Evolutionary conservation across 345 rosid genomes (phyloP).

Genomic region (Rubroshorea leprosula): DNA sequence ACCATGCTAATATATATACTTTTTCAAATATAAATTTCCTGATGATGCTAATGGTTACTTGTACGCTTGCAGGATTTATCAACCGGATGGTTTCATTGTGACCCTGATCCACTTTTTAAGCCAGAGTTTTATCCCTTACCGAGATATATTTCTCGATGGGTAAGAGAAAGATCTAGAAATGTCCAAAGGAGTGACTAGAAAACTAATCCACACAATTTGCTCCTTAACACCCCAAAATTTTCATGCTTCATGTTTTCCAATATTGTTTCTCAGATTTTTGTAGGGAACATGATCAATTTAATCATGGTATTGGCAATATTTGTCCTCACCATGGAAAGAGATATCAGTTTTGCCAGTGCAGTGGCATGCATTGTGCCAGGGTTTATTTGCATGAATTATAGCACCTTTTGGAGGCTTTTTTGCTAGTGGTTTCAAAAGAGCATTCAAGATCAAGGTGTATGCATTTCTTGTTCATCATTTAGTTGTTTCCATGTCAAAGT

Average conservation of each 20-base stretch:
- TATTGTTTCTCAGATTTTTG: no score
- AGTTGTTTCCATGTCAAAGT: no score
- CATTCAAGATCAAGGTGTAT: constrained; percentile 84
- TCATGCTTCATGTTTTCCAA: no score
- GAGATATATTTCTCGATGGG: constrained; percentile 67
- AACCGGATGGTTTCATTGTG: constrained; percentile 92
- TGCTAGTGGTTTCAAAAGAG: constrained; percentile 96
- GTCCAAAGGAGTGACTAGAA: no score
- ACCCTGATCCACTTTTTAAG: constrained; percentile 87
- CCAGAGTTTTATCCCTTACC: constrained; percentile 62
- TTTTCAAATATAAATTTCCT: no score
- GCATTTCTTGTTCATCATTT: no score
- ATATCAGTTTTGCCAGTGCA: constrained; percentile 77
- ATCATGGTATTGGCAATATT: no score
- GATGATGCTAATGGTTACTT: no score
- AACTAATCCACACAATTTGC: no score
- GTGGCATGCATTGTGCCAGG: constrained; percentile 89
- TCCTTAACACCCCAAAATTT: background rate
- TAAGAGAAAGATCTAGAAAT: no score
- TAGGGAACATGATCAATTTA: no score
- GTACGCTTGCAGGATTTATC: constrained; percentile 97
- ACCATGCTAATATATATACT: no score
- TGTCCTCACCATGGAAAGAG: constrained; percentile 72
- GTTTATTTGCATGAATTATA: constrained; percentile 93
- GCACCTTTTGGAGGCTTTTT: constrained; percentile 99